These are phyloP conservation scores for Saturnispora serradocipensis DNA, from an alignment of 805 yeast species.

Conservation along the genomic window DNA sequence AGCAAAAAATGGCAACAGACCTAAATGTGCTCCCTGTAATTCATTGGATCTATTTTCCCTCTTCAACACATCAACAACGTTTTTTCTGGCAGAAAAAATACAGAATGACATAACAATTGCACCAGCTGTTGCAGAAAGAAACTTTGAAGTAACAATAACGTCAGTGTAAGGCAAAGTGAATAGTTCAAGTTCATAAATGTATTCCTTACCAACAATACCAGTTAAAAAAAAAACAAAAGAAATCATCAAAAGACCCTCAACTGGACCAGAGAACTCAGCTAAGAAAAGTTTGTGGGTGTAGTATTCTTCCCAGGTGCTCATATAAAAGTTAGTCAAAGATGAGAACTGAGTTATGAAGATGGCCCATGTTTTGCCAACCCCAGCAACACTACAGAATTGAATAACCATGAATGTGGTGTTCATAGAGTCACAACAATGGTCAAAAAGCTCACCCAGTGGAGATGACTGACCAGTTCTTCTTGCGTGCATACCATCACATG, in stretches of 20 bases:
- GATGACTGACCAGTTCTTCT: conserved; percentile 92
- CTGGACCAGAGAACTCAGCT: conserved; percentile 84
- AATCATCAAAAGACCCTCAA: conserved; percentile 78
- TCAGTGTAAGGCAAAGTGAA: neutral
- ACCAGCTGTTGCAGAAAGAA: conserved; percentile 42
- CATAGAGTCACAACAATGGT: conserved; percentile 68
- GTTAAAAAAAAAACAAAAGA: conserved; percentile 47
- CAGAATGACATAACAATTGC: conserved; percentile 51
- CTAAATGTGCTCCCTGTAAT: conserved; percentile 6
- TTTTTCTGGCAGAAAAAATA: conserved; percentile 55
- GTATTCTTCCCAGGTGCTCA: conserved; percentile 93
- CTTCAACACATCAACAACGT: conserved; percentile 41
- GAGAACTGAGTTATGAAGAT: conserved; percentile 62
- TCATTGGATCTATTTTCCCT: conserved; percentile 33
- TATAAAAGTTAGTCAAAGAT: conserved; percentile 69
- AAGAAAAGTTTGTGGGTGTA: conserved; percentile 78
- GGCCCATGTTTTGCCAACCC: conserved; percentile 61
- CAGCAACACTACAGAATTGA: conserved; percentile 66
- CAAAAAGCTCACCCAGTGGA: conserved; percentile 90
- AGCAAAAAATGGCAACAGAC: conserved; percentile 54
- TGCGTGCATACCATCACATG: conserved; percentile 94
- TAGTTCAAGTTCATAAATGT: conserved; percentile 43
- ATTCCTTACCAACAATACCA: conserved; percentile 57
- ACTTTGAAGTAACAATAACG: conserved; percentile 24
- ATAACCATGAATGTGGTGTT: conserved; percentile 68